A percentile compares a stretch with the other conserved stretches of the same genome.
phyloP scores from a whole-genome alignment of 768 basidiomycete species.

The Suillus hirtellus region DNA sequence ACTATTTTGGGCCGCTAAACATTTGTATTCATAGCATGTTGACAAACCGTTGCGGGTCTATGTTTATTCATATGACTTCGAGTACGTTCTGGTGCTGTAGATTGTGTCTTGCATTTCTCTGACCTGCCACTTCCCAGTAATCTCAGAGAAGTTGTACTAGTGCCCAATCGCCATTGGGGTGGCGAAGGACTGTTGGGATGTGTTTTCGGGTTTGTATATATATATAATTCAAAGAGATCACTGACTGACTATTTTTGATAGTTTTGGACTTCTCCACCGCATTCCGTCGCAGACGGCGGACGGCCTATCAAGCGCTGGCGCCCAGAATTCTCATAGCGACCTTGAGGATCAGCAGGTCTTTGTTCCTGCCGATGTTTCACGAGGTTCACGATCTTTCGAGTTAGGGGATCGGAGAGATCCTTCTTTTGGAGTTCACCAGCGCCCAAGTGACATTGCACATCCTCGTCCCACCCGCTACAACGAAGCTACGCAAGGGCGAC shows the following conservation, averaged over 20 bases:
- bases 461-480: slow-evolving; percentile 30
- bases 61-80: slow-evolving; percentile 96
- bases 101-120: not conserved
- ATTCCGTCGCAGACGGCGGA: slow-evolving; percentile 79
- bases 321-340: slow-evolving; percentile 48
- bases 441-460: slow-evolving; percentile 25
- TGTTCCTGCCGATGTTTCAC: slow-evolving; percentile 63
- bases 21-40: slow-evolving; percentile 60
- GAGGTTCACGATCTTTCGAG: slow-evolving; percentile 7
- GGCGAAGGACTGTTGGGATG: slow-evolving; percentile 95
- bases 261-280: slow-evolving; percentile 90
- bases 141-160: slow-evolving; percentile 88
- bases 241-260: slow-evolving; percentile 29
- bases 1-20: not conserved
- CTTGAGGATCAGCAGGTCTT: slow-evolving; percentile 68
- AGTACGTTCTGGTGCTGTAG: slow-evolving; percentile 52
- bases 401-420: slow-evolving; percentile 12
- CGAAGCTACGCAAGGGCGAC: slow-evolving; percentile 18
- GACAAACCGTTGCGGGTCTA: slow-evolving; percentile 93
- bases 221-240: not conserved
- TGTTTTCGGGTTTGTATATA: slow-evolving; percentile 77
- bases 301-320: slow-evolving; percentile 55
- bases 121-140: slow-evolving; percentile 51
- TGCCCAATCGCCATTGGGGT: slow-evolving; percentile 97
- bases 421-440: slow-evolving; percentile 12